These are phyloP conservation scores for Russula foetens DNA, from an alignment of 768 basidiomycete genomes.

Conservation along the genomic window DNA sequence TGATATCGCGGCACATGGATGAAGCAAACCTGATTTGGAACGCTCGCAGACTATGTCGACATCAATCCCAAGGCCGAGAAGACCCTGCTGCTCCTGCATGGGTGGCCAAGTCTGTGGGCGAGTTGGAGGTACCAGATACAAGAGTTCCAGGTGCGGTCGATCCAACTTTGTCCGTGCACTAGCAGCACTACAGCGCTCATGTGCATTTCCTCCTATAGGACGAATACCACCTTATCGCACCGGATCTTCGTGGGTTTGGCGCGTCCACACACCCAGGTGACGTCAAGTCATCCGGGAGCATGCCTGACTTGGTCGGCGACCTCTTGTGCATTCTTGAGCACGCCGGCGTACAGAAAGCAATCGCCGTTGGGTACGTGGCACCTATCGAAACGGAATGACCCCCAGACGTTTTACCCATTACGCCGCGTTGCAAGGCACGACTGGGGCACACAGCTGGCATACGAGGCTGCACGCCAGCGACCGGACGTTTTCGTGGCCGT, in stretches of 20 bases:
- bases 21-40: background rate
- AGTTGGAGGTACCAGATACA: slow-evolving; percentile 67
- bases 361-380: slow-evolving; percentile 55
- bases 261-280: slow-evolving; percentile 59
- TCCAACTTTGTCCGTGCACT: background rate
- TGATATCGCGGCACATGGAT: background rate
- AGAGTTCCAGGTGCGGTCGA: slow-evolving; percentile 43
- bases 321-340: slow-evolving; percentile 53
- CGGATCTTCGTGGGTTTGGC: slow-evolving; percentile 65
- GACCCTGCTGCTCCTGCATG: slow-evolving; percentile 63
- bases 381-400: background rate
- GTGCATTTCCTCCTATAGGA: slow-evolving; percentile 28
- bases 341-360: slow-evolving; percentile 38
- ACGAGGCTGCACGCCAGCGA: slow-evolving; percentile 57
- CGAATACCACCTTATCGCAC: slow-evolving; percentile 53
- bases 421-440: slow-evolving; percentile 46
- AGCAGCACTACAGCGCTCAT: background rate
- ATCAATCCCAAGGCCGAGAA: slow-evolving; percentile 45
- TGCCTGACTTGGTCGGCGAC: slow-evolving; percentile 55
- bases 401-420: background rate
- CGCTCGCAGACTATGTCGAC: slow-evolving; percentile 40
- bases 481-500: slow-evolving; percentile 58
- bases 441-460: slow-evolving; percentile 64
- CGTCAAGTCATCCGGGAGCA: slow-evolving; percentile 45
- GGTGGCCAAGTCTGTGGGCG: slow-evolving; percentile 75